Conservation (phyloP, 768 basidiomycete species). For the Hydnum rufescens region DNA sequence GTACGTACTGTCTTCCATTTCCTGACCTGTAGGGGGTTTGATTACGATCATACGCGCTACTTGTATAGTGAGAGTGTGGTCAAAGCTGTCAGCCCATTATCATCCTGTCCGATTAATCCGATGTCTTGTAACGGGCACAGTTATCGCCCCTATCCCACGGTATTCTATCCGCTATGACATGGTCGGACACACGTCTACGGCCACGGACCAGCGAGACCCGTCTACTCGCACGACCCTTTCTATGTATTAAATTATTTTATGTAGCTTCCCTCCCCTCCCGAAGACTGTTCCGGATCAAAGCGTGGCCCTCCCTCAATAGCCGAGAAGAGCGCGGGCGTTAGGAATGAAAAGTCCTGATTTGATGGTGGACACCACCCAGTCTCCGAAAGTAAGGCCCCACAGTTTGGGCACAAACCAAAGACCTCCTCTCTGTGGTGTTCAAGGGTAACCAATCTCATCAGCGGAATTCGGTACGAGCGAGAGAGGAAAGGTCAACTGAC, state of each 20-base stretch:
- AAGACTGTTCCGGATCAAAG: no score
- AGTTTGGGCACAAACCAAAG: constrained; percentile 4
- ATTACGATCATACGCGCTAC: background rate
- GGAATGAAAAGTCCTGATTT: constrained; percentile 7
- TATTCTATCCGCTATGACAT: constrained; percentile 13
- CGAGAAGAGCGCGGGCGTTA: background rate
- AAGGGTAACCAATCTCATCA: background rate
- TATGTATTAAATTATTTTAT: no score
- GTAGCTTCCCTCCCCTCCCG: no score
- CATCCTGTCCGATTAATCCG: constrained; percentile 12
- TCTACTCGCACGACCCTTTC: no score
- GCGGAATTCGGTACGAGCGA: background rate
- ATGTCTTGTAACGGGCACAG: constrained; percentile 12
- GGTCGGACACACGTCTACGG: no score
- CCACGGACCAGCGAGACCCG: no score
- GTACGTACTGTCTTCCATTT: constrained; percentile 9
- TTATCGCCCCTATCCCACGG: constrained; percentile 15
- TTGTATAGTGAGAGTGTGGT: constrained; percentile 14
- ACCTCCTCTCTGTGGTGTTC: constrained; percentile 2
- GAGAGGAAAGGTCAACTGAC: background rate
- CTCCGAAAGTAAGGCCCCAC: constrained; percentile 11
- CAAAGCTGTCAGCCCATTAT: constrained; percentile 14
- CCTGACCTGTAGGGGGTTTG: background rate
- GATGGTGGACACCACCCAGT: constrained; percentile 6
- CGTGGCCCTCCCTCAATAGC: no score